Conservation (phyloP, 805 yeast genomes). For the Candida tallmaniae region DNA sequence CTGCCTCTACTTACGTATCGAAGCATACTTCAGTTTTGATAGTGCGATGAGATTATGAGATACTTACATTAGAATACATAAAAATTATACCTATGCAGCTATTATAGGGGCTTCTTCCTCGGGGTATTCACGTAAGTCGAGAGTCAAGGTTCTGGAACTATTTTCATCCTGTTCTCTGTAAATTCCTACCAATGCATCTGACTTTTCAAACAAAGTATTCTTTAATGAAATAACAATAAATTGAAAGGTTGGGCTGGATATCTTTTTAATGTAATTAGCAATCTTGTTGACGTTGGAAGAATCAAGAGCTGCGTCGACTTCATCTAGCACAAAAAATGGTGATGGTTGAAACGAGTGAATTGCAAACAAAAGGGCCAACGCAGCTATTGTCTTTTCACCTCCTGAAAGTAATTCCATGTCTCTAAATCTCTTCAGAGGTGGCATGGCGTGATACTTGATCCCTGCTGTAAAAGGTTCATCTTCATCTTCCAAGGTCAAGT, state of each 20-base stretch:
- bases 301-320: slow-evolving; percentile 97
- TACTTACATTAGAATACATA: too few relatives aligned
- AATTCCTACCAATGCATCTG: slow-evolving; percentile 90
- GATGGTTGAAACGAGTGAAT: slow-evolving; percentile 88
- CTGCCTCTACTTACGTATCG: too few relatives aligned
- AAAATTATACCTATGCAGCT: too few relatives aligned
- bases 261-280: slow-evolving; percentile 76
- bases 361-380: slow-evolving; percentile 86
- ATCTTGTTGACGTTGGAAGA: slow-evolving; percentile 80
- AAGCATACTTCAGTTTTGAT: too few relatives aligned
- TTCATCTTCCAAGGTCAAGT: slow-evolving; percentile 78
- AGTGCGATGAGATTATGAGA: too few relatives aligned
- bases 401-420: slow-evolving; percentile 93
- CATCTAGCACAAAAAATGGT: slow-evolving; percentile 94
- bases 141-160: slow-evolving; percentile 66
- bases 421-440: slow-evolving; percentile 89
- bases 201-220: slow-evolving; percentile 78
- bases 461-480: slow-evolving; percentile 88
- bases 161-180: slow-evolving; percentile 75
- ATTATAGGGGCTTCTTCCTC: slow-evolving; percentile 20
- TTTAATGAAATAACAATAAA: slow-evolving; percentile 91
- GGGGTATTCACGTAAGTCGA: slow-evolving; percentile 65
- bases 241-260: slow-evolving; percentile 76
- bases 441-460: slow-evolving; percentile 88
- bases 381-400: slow-evolving; percentile 96